phyloP scores from a whole-genome alignment of 306 rosid species.

The Glycine soja region DNA sequence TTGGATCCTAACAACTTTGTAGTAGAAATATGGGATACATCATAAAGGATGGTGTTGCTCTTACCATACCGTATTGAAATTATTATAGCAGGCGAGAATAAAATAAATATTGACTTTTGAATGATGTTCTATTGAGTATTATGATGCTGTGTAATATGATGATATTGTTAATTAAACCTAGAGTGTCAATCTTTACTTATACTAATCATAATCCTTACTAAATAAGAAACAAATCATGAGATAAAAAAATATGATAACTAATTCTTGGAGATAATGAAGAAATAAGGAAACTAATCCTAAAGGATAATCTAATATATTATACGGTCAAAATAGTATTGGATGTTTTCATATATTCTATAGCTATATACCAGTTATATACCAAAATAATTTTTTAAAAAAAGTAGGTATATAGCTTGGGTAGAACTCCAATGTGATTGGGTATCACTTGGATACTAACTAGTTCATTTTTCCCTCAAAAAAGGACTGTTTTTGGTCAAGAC shows the following conservation, averaged over 20 bases:
- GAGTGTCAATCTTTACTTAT: background rate
- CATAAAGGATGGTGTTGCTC: no score
- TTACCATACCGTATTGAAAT: no score
- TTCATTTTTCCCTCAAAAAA: background rate
- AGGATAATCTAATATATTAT: background rate
- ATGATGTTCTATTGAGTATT: no score
- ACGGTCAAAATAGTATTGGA: background rate
- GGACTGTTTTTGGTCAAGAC: background rate
- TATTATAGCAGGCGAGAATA: no score
- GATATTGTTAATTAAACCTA: background rate
- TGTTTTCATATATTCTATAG: no score
- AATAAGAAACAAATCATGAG: background rate
- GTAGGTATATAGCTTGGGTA: background rate
- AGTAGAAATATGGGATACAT: no score
- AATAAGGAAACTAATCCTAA: no score
- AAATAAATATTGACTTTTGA: no score
- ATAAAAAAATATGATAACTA: background rate
- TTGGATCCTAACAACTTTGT: no score
- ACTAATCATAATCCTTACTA: background rate
- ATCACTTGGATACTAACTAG: background rate
- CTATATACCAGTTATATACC: background rate
- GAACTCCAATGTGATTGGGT: no score
- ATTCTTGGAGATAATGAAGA: no score
- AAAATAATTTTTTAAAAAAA: background rate
- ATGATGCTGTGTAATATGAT: no score